Conservation (phyloP, 345 rosid genomes). For the Bruguiera gymnorhiza region DNA sequence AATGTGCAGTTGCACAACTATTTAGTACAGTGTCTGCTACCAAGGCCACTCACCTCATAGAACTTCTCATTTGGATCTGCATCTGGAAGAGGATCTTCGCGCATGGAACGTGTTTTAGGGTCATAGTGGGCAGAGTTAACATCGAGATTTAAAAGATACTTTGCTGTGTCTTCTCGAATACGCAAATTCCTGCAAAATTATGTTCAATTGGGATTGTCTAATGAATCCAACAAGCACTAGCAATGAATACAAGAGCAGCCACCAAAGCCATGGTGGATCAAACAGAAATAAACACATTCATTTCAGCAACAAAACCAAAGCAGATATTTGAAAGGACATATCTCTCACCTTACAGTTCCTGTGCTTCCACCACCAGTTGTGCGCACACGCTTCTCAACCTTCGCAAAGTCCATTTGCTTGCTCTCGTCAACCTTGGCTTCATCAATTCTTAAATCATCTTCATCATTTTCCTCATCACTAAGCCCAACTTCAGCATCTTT, state of each 20-base stretch:
- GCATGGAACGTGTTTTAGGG: conserved; percentile 75
- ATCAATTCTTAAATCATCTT: conserved; percentile 72
- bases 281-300: background rate
- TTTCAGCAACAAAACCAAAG: background rate
- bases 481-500: conserved; percentile 38
- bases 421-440: conserved; percentile 89
- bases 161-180: conserved; percentile 75
- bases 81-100: conserved; percentile 81
- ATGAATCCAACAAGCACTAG: background rate
- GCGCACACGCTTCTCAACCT: conserved; percentile 96
- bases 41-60: conserved; percentile 40
- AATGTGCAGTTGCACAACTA: background rate
- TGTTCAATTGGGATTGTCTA: background rate
- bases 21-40: background rate
- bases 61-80: conserved; percentile 74
- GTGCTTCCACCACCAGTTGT: conserved; percentile 98
- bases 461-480: conserved; percentile 71
- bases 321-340: background rate
- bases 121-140: conserved; percentile 74
- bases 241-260: background rate
- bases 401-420: conserved; percentile 94
- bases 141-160: conserved; percentile 70
- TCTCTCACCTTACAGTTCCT: conserved; percentile 81
- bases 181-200: conserved; percentile 55
- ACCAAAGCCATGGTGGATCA: background rate